Evolutionary conservation across 192 early-diverging fungal genomes (phyloP), one percentile per base, ranked within the genome.

Genomic region (Linnemannia zychae): DNA sequence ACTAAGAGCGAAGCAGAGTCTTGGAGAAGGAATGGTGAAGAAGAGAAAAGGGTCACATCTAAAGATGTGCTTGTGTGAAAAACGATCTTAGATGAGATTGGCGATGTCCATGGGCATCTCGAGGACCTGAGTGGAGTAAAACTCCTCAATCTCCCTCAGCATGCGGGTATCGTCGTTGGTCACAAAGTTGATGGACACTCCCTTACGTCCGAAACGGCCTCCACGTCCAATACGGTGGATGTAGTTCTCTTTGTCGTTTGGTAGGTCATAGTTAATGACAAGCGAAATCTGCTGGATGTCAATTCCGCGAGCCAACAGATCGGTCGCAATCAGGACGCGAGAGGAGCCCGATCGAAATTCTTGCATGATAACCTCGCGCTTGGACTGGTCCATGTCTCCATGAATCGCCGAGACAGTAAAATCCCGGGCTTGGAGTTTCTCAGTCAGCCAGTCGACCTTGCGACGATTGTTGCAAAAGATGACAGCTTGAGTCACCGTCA

Each of bases 171-270:
- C 98, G 7, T 99, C 96, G 81, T 91, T 91, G 57, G 96, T 94
- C 74, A 98, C 96, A 92, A 99, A 98, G 93, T 99, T 99, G 93
- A 99, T 98, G 66, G 97, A 96, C 73, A 99, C 97, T 91, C 98
- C 97, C 94, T 98, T 99, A 81, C 98, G 96, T 78, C 98, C 98
- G 91, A 99, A 99, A 91, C 98, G 97, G 90, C 98, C 98, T 90
- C 96, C 95, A 91, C 98, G 96, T 91, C 98, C 98, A 87, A 99
- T 99, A 79, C 97, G 94, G 91, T 99, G 98, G 79, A 99, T 97
- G 91, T 99, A 99, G 93, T 98, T 99, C 91, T 99, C 98, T 74
- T 92, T 91, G 90, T 96, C 97, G 86, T 93, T 90, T 57, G 98
- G 98, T 44, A 99, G 90, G 87, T 99, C 98, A 90, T 98, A 99